Conservation (phyloP, 2,329 filamentous ascomycete genomes). For the Diaporthe sp. region DNA sequence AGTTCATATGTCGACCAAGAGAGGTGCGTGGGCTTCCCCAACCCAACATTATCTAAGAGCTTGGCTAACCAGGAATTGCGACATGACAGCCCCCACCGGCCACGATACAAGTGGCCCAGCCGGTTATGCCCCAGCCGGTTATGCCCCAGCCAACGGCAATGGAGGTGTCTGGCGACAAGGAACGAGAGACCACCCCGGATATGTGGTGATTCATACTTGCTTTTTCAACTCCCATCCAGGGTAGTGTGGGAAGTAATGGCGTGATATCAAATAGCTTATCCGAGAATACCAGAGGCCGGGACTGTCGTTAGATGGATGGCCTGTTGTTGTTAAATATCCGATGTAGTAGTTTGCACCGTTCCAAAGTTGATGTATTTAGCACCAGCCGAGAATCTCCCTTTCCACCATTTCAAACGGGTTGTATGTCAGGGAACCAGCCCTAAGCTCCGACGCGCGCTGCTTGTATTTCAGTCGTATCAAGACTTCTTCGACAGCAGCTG, state of each 20-base stretch:
- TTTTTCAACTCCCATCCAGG: neutral
- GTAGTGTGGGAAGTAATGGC: neutral
- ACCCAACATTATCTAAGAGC: fast-evolving
- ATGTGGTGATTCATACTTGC: neutral
- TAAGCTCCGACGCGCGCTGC: neutral
- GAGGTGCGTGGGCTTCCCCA: neutral
- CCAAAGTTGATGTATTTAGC: too few species aligned
- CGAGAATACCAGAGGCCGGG: too few species aligned
- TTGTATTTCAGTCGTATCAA: neutral
- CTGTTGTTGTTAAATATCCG: too few species aligned
- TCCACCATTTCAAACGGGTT: neutral
- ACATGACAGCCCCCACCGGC: neutral
- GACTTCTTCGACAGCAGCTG: neutral
- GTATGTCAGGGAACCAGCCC: neutral
- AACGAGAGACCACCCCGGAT: neutral
- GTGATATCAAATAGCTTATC: too few species aligned
- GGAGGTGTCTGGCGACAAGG: neutral
- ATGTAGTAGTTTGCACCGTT: too few species aligned
- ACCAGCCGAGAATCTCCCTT: neutral
- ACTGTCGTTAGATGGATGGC: too few species aligned
- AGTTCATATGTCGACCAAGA: neutral
- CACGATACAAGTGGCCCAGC: neutral
- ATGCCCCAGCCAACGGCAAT: neutral
- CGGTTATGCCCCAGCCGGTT: too few species aligned
- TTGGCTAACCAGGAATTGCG: neutral